phyloP scores from a whole-genome alignment of 495 filamentous ascomycete genomes.

The Hypoxylon cercidicola region DNA sequence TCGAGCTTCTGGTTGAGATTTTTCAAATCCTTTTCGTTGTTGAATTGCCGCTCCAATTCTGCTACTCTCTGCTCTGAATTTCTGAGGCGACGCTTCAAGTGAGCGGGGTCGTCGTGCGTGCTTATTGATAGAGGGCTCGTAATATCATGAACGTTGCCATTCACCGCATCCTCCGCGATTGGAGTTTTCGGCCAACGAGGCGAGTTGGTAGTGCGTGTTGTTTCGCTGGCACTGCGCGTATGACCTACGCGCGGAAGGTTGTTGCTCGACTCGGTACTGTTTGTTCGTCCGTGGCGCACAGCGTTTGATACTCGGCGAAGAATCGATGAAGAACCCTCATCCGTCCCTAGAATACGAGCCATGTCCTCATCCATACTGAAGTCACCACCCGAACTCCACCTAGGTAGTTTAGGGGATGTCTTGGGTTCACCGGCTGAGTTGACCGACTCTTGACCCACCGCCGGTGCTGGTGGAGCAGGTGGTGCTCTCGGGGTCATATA shows the following conservation, averaged over 20 bases:
- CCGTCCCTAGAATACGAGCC: slow-evolving; percentile 77
- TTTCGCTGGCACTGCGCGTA: slow-evolving; percentile 66
- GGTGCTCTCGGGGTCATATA: slow-evolving; percentile 72
- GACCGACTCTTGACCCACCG: slow-evolving; percentile 64
- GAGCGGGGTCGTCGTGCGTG: slow-evolving; percentile 73
- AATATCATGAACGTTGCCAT: slow-evolving; percentile 66
- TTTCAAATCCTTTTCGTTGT: slow-evolving; percentile 80
- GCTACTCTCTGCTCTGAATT: slow-evolving; percentile 82
- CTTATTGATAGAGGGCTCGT: slow-evolving; percentile 76
- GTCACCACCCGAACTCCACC: slow-evolving; percentile 78
- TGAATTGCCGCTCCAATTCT: slow-evolving; percentile 80
- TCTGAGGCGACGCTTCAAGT: slow-evolving; percentile 80
- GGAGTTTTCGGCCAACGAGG: slow-evolving; percentile 79
- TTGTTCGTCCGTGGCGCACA: slow-evolving; percentile 91
- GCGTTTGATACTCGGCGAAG: slow-evolving; percentile 90
- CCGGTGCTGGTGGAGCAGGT: slow-evolving; percentile 66
- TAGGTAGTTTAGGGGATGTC: slow-evolving; percentile 75
- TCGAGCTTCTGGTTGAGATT: slow-evolving; percentile 85
- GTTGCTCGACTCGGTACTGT: slow-evolving; percentile 69
- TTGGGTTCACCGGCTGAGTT: slow-evolving; percentile 65
- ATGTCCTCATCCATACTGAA: slow-evolving; percentile 93
- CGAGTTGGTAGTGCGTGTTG: slow-evolving; percentile 63
- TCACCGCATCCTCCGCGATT: slow-evolving; percentile 69
- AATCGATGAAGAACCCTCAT: slow-evolving; percentile 77
- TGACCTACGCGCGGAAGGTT: slow-evolving; percentile 54